Evolutionary conservation across 805 yeast species (phyloP).

Genomic region (Cyberlindnera suaveolens): DNA sequence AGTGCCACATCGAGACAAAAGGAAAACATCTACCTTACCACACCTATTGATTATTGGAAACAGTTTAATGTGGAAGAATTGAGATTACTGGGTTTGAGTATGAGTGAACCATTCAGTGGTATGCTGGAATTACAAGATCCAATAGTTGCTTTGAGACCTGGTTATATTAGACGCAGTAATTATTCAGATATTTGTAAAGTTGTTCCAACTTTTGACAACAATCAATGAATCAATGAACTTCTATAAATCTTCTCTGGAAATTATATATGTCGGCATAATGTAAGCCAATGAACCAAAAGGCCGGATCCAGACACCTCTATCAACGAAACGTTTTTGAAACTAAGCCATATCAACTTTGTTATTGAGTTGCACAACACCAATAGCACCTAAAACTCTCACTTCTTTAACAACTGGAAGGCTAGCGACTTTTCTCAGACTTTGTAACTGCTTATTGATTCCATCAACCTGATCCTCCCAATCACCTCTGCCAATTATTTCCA

Average conservation of each 20-base stretch:
- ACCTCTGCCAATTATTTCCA: constrained; percentile 21
- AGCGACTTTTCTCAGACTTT: not conserved
- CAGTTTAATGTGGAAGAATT: constrained; percentile 4
- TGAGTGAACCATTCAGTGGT: constrained; percentile 8
- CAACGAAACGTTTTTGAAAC: constrained; percentile 17
- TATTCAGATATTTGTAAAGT: constrained; percentile 2
- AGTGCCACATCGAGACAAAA: constrained; percentile 25
- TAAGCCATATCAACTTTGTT: constrained; percentile 15
- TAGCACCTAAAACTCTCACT: constrained; percentile 20
- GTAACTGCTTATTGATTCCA: not conserved
- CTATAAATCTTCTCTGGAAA: constrained; percentile 12
- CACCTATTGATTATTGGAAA: constrained; percentile 21
- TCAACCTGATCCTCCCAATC: constrained; percentile 16
- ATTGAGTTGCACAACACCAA: constrained; percentile 20
- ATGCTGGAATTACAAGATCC: constrained; percentile 8
- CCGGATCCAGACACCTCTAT: constrained; percentile 17
- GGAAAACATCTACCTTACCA: constrained; percentile 23
- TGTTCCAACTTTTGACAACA: constrained; percentile 1
- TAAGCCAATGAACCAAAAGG: constrained; percentile 21
- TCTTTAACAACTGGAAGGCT: constrained; percentile 9
- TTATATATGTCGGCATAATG: constrained; percentile 25
- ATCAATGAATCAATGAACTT: constrained; percentile 7
- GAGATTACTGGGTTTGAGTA: constrained; percentile 5
- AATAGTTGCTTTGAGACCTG: constrained; percentile 1
- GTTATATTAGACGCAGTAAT: constrained; percentile 2